Evolutionary conservation across 352 stramenopile species (phyloP).

Genomic region (Pythium chondricola): DNA sequence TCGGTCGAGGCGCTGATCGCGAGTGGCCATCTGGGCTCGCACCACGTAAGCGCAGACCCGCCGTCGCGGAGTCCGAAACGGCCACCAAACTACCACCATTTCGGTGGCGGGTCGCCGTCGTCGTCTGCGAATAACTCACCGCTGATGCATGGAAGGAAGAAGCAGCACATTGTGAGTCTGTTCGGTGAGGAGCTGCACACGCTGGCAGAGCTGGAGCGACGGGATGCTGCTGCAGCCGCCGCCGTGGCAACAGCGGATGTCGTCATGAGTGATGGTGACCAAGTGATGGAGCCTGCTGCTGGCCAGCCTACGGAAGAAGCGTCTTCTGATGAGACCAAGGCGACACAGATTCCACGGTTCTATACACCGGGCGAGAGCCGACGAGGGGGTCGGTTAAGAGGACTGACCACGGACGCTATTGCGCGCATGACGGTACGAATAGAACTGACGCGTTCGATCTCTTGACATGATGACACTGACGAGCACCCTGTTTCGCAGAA

Average conservation of each 20-base stretch:
- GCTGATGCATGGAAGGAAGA: conserved; percentile 40
- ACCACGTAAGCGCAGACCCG: conserved; percentile 29
- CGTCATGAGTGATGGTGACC: conserved; percentile 34
- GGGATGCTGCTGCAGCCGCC: conserved; percentile 2
- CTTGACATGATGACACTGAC: conserved; percentile 1
- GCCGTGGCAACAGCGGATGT: conserved; percentile 19
- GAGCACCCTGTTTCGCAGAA: no score
- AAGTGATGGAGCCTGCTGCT: conserved; percentile 27
- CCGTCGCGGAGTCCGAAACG: conserved; percentile 73
- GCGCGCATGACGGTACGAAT: conserved; percentile 39
- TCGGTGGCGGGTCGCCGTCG: conserved; percentile 24
- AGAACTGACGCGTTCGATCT: not conserved
- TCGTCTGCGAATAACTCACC: conserved; percentile 25
- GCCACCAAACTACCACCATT: conserved; percentile 75
- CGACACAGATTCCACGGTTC: conserved; percentile 55
- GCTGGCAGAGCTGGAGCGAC: conserved; percentile 39
- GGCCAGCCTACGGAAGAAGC: conserved; percentile 9
- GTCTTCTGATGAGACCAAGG: not conserved
- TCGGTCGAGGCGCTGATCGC: conserved; percentile 27
- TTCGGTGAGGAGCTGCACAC: conserved; percentile 70
- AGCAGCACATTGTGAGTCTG: conserved; percentile 65
- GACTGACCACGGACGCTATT: conserved; percentile 59
- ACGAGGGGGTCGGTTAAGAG: conserved; percentile 40
- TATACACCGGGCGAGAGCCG: conserved; percentile 62
- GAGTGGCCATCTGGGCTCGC: conserved; percentile 1